A percentile compares a stretch with the other conserved stretches of the same genome.
Conservation (phyloP, 768 basidiomycete species). For the Gymnopilus junonius region DNA sequence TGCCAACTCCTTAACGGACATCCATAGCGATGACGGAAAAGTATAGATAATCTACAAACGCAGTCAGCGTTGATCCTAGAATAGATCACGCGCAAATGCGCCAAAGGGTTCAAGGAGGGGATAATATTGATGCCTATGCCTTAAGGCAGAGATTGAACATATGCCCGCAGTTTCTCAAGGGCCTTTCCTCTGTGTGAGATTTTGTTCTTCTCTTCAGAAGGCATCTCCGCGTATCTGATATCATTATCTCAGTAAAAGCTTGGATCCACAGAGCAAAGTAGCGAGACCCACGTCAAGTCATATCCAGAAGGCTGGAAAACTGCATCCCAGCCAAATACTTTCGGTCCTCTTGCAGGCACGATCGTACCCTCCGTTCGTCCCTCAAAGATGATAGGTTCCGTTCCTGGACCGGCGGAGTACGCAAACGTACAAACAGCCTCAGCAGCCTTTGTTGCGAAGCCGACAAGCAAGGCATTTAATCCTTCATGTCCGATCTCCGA, state of each 20-base stretch:
- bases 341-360: conserved; percentile 80
- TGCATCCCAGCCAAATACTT: conserved; percentile 90
- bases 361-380: conserved; percentile 90
- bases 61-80: neutral
- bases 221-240: conserved; percentile 78
- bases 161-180: conserved; percentile 64
- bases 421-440: conserved; percentile 97
- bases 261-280: neutral
- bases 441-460: conserved; percentile 78
- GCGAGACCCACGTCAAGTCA: conserved; percentile 68
- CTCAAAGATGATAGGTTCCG: conserved; percentile 77
- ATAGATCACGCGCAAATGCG: no score
- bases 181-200: conserved; percentile 78
- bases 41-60: neutral
- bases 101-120: neutral
- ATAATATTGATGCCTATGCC: neutral
- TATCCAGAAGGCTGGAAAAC: conserved; percentile 80
- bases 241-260: conserved; percentile 4
- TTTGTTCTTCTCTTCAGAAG: conserved; percentile 65
- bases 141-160: conserved; percentile 41
- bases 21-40: neutral
- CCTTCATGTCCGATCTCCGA: conserved; percentile 85
- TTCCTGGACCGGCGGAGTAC: conserved; percentile 82
- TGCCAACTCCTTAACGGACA: neutral
- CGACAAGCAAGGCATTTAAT: conserved; percentile 80